Conservation (phyloP, 2,329 filamentous ascomycete species). For the Cladosporium cucumerinum region DNA sequence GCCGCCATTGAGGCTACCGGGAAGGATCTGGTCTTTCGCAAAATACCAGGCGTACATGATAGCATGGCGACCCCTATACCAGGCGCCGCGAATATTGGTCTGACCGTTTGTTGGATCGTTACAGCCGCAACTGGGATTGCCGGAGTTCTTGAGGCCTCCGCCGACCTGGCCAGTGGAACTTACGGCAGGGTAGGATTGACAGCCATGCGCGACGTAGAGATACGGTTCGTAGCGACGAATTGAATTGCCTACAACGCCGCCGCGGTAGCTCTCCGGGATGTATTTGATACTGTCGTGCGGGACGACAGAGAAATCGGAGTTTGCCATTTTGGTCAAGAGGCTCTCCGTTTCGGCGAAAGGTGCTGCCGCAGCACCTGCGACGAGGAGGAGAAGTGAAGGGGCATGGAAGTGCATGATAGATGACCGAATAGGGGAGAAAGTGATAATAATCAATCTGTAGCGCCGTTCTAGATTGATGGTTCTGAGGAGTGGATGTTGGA, state of each 20-base stretch:
- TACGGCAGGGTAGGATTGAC: neutral
- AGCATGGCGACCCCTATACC: neutral
- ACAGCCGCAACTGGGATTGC: neutral
- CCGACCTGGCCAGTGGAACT: slow-evolving; percentile 1
- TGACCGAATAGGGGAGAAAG: neutral
- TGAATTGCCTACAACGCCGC: neutral
- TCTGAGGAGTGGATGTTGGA: neutral
- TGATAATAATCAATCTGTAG: neutral
- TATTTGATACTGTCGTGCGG: neutral
- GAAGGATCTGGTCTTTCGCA: neutral
- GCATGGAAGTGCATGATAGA: neutral
- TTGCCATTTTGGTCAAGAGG: neutral
- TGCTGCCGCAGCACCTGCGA: neutral
- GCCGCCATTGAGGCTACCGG: neutral
- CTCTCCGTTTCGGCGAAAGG: neutral
- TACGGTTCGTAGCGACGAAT: neutral
- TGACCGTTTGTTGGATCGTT: neutral
- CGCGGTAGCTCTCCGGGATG: neutral
- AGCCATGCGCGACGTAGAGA: slow-evolving; percentile 1
- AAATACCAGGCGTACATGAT: slow-evolving; percentile 11
- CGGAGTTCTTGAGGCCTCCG: neutral
- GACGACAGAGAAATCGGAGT: neutral
- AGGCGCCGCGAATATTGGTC: neutral
- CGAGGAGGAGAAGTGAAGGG: neutral
- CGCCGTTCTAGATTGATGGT: neutral